Percentiles rank a stretch among this genome's conserved stretches.
phyloP scores from a whole-genome alignment of 169 alveolate genomes.

The Plasmodium berghei region DNA sequence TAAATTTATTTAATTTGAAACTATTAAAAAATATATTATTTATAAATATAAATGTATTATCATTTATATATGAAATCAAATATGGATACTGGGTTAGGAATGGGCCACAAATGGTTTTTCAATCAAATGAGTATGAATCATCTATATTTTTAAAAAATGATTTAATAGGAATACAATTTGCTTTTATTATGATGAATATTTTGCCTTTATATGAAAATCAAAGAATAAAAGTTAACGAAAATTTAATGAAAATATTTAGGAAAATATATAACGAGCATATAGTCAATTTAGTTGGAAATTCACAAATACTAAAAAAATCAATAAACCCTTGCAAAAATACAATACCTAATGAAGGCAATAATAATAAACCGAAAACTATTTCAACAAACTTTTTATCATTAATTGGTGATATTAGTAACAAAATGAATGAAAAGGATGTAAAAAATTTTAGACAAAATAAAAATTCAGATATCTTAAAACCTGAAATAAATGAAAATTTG shows the following conservation, averaged over 20 bases:
- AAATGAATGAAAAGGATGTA: no score
- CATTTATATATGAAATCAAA: conserved; percentile 66
- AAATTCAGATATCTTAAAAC: no score
- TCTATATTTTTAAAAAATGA: conserved; percentile 58
- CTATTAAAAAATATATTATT: conserved; percentile 30
- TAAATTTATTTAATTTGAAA: conserved; percentile 32
- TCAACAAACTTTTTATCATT: no score
- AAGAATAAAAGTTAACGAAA: background rate
- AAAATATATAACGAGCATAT: background rate
- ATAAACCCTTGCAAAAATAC: no score
- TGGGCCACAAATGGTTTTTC: conserved; percentile 59
- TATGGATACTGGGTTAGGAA: conserved; percentile 74
- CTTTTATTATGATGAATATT: conserved; percentile 67
- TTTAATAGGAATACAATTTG: conserved; percentile 52
- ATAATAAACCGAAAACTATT: no score
- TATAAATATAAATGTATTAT: conserved; percentile 30
- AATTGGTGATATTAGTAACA: no score
- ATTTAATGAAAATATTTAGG: background rate
- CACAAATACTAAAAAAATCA: no score
- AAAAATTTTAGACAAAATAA: no score
- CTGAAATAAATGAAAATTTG: background rate
- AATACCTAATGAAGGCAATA: no score
- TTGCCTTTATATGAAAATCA: conserved; percentile 52
- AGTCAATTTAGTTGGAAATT: background rate
- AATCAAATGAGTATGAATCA: conserved; percentile 33